Conservation (phyloP, 1,284 basidiomycete genomes). For the Tylopilus sp. region DNA sequence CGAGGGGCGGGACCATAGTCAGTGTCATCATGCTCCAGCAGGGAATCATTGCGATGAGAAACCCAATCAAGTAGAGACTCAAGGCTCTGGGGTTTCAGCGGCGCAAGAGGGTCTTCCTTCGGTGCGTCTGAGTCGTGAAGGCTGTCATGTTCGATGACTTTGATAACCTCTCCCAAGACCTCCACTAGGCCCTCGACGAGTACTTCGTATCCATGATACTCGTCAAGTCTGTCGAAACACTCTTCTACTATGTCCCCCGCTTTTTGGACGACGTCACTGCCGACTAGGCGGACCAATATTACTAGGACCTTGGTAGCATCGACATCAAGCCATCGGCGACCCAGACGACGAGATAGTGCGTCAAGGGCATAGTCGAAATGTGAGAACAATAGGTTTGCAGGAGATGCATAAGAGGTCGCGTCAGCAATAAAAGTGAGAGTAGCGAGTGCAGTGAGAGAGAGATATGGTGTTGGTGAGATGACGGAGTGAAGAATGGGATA, state of each 20-base stretch:
- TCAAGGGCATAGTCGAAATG: constrained; percentile 96
- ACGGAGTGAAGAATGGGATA: constrained; percentile 85
- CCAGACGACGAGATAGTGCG: constrained; percentile 77
- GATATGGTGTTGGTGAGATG: constrained; percentile 63
- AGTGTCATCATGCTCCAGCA: constrained; percentile 40
- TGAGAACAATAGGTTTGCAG: constrained; percentile 80
- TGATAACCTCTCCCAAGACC: constrained; percentile 76
- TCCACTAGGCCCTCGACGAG: constrained; percentile 86
- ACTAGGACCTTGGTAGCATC: constrained; percentile 80
- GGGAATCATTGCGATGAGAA: constrained; percentile 44
- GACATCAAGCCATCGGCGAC: constrained; percentile 72
- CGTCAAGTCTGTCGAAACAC: constrained; percentile 90
- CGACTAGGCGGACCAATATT: constrained; percentile 81
- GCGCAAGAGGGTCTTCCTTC: constrained; percentile 19
- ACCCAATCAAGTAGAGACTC: constrained; percentile 67
- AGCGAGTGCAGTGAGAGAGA: constrained; percentile 70
- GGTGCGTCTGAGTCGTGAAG: constrained; percentile 16
- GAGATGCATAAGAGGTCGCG: constrained; percentile 77
- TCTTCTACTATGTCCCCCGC: constrained; percentile 92
- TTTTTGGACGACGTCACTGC: constrained; percentile 78
- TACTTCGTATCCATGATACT: constrained; percentile 86
- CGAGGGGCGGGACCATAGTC: constrained; percentile 65
- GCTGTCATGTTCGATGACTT: constrained; percentile 61
- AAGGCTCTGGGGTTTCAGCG: constrained; percentile 35
- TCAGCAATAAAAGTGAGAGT: constrained; percentile 69